Percentiles rank a stretch among this genome's conserved stretches.
These are phyloP conservation scores for Cercospora zeae-maydis DNA, from an alignment of 2,329 filamentous ascomycete genomes.

Conservation along the genomic window DNA sequence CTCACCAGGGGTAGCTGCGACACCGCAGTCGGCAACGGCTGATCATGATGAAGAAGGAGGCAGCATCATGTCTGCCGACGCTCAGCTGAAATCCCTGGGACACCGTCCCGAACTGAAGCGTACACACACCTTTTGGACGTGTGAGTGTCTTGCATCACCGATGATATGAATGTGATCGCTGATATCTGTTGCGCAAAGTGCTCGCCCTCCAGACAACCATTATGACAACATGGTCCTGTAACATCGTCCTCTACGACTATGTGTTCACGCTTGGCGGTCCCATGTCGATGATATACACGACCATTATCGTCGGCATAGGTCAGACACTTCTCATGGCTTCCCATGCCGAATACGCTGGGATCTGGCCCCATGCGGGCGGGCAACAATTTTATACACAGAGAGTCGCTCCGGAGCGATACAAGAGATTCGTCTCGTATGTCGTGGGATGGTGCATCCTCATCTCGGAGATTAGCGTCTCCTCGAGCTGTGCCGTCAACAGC, in stretches of 20 bases:
- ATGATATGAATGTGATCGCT: background rate
- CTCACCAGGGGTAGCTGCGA: background rate
- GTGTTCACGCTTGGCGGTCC: slow-evolving; percentile 5
- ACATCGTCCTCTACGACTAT: slow-evolving; percentile 11
- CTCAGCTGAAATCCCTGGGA: background rate
- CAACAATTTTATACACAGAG: slow-evolving; percentile 11
- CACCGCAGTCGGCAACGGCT: background rate
- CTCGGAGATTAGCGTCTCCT: slow-evolving; percentile 2
- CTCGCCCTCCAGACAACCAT: background rate
- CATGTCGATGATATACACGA: background rate
- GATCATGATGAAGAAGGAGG: background rate
- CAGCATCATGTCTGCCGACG: background rate
- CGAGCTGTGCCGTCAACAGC: slow-evolving; percentile 29
- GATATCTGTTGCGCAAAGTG: background rate
- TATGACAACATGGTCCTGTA: slow-evolving; percentile 9
- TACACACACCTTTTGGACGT: background rate
- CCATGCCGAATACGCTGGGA: slow-evolving; percentile 8
- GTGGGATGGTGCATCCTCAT: slow-evolving; percentile 29
- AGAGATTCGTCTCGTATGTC: slow-evolving; percentile 24
- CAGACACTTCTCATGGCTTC: slow-evolving; percentile 10
- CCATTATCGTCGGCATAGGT: slow-evolving; percentile 9
- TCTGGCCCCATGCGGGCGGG: slow-evolving; percentile 9
- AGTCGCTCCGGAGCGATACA: slow-evolving; percentile 22
- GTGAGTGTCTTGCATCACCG: background rate
- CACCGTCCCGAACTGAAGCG: background rate